A percentile compares a stretch with the other conserved stretches of the same genome.
Conservation (phyloP, 805 yeast genomes). For the Candida maesae region DNA sequence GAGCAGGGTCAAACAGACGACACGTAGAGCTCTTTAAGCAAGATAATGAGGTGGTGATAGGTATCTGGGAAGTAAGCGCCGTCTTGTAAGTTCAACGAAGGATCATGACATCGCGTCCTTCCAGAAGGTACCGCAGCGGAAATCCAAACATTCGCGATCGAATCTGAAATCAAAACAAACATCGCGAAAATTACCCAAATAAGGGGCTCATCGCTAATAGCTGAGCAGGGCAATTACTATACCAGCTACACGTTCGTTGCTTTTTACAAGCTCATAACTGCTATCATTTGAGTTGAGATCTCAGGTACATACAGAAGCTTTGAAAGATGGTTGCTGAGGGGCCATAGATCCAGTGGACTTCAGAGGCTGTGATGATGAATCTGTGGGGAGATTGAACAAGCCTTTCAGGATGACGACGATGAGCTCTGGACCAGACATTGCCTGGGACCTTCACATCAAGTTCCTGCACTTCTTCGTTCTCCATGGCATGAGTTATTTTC, state of each 20-base stretch:
- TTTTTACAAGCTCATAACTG: too few species aligned
- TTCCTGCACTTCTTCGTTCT: background rate
- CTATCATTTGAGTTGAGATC: too few species aligned
- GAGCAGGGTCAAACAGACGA: too few species aligned
- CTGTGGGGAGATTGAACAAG: constrained; percentile 3
- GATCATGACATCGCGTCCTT: background rate
- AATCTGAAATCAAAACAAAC: constrained; percentile 1
- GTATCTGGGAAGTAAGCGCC: too few species aligned
- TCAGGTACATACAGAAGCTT: constrained; percentile 23
- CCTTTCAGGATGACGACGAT: constrained; percentile 17
- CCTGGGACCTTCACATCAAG: constrained; percentile 12
- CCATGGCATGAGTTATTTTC: background rate
- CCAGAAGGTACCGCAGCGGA: too few species aligned
- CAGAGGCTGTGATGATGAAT: constrained; percentile 10
- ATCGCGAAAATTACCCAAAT: background rate
- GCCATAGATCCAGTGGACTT: constrained; percentile 22
- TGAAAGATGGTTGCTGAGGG: constrained; percentile 16
- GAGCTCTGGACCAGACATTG: constrained; percentile 26
- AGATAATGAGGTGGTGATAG: too few species aligned
- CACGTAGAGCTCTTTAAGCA: too few species aligned
- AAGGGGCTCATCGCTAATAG: too few species aligned
- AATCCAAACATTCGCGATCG: background rate
- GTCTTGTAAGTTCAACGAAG: too few species aligned
- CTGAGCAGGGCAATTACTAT: too few species aligned
- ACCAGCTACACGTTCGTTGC: too few species aligned